These are phyloP conservation scores for Ustilago xerochloae DNA, from an alignment of 1,284 basidiomycete genomes.

Conservation along the genomic window DNA sequence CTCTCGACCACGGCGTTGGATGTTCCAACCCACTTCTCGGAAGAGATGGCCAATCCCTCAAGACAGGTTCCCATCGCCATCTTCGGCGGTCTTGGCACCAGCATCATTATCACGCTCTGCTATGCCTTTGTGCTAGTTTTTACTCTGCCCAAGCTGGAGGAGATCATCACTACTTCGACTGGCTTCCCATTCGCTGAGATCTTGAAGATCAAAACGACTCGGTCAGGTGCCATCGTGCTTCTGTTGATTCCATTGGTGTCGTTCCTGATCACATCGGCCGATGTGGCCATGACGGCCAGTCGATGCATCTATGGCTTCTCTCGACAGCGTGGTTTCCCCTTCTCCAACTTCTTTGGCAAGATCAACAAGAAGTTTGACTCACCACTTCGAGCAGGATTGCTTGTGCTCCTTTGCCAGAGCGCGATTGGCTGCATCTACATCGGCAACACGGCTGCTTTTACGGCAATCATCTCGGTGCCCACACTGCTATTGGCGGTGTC, in stretches of 20 bases:
- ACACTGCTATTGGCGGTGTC: conserved; percentile 20
- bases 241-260: conserved; percentile 26
- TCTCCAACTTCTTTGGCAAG: conserved; percentile 10
- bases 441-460: conserved; percentile 41
- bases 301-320: conserved; percentile 28
- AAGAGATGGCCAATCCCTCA: conserved; percentile 26
- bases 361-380: conserved; percentile 27
- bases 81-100: conserved; percentile 13
- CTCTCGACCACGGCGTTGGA: conserved; percentile 38
- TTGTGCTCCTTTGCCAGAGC: conserved; percentile 19
- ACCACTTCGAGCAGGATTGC: conserved; percentile 18
- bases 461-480: conserved; percentile 37
- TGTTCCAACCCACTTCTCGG: conserved; percentile 31
- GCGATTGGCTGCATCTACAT: conserved; percentile 27
- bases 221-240: conserved; percentile 25
- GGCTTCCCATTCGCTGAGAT: conserved; percentile 44
- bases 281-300: conserved; percentile 26
- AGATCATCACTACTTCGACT: conserved; percentile 16
- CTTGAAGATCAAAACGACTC: conserved; percentile 19
- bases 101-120: conserved; percentile 13
- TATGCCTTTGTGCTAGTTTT: conserved; percentile 40
- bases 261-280: conserved; percentile 21
- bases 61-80: conserved; percentile 30
- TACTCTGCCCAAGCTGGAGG: conserved; percentile 20
- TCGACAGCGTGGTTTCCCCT: conserved; percentile 27